These are phyloP conservation scores for Auricularia sp. DNA, from an alignment of 768 basidiomycete genomes.

Conservation along the genomic window DNA sequence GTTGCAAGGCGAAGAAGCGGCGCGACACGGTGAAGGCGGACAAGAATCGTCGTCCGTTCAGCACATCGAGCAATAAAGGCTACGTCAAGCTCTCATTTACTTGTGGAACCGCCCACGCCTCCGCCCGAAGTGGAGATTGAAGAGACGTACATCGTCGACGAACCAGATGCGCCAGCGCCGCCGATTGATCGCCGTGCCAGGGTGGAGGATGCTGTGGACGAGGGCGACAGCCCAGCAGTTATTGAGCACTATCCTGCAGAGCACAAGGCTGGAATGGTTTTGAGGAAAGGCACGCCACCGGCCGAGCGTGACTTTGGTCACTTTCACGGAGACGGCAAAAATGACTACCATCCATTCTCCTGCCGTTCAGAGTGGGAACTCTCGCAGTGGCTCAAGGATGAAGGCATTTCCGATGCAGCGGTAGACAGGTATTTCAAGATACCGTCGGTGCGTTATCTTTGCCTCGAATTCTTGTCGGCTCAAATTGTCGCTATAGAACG, in stretches of 20 bases:
- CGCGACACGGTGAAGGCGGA: neutral
- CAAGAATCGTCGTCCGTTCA: neutral
- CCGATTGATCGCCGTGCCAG: neutral
- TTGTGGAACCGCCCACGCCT: neutral
- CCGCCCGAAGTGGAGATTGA: neutral
- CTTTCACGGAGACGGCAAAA: neutral
- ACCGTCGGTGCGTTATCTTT: neutral
- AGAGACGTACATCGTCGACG: neutral
- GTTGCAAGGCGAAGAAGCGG: neutral
- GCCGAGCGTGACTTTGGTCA: neutral
- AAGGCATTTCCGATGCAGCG: neutral
- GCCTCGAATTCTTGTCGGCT: no score
- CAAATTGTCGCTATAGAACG: no score
- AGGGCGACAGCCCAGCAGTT: neutral
- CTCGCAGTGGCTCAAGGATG: neutral
- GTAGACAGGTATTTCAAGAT: neutral
- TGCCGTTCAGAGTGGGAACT: neutral
- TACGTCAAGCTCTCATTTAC: no score
- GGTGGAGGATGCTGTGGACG: neutral
- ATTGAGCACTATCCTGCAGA: neutral
- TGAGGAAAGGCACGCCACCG: neutral
- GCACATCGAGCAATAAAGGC: no score
- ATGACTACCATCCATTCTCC: neutral
- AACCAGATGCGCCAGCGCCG: neutral
- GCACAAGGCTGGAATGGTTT: neutral